Conservation (phyloP, 371 early-diverging fungal genomes). For the Mortierella sp. region DNA sequence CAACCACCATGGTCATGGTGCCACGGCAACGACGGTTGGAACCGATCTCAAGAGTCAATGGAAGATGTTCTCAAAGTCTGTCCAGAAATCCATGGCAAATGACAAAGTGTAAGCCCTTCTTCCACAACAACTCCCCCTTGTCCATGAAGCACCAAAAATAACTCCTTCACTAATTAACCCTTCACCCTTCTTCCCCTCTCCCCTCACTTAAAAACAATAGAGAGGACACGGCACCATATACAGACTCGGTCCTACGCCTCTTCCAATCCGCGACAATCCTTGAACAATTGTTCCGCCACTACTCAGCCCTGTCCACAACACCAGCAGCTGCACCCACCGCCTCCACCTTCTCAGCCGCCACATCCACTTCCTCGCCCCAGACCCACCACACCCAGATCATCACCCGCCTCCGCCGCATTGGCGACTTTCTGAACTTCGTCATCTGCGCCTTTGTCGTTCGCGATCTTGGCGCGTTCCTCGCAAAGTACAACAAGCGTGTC, state of each 20-base stretch:
- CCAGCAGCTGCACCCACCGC: not conserved
- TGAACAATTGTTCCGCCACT: slow-evolving; percentile 44
- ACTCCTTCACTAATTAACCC: not conserved
- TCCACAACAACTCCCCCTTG: not conserved
- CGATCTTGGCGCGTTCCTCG: slow-evolving; percentile 51
- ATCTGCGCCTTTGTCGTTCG: slow-evolving; percentile 59
- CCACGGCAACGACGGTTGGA: not conserved
- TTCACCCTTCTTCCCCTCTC: not conserved
- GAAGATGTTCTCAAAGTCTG: slow-evolving; percentile 49
- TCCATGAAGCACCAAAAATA: not conserved
- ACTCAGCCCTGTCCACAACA: not conserved
- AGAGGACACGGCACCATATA: slow-evolving; percentile 46
- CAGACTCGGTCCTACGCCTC: slow-evolving; percentile 43
- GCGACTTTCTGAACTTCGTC: slow-evolving; percentile 45
- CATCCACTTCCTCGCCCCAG: not conserved
- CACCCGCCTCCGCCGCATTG: slow-evolving; percentile 42
- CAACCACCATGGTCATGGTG: not conserved
- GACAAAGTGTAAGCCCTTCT: slow-evolving; percentile 44
- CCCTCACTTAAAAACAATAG: slow-evolving; percentile 14
- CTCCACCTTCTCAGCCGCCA: not conserved
- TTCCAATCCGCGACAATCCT: slow-evolving; percentile 57
- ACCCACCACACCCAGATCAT: slow-evolving; percentile 46
- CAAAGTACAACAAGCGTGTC: slow-evolving; percentile 55
- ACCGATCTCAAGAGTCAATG: slow-evolving; percentile 44
- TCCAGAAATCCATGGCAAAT: slow-evolving; percentile 45